Percentiles rank a stretch among this genome's conserved stretches.
Evolutionary conservation across 2,329 filamentous ascomycete genomes (phyloP).

Genomic region (Cladophialophora bantiana): DNA sequence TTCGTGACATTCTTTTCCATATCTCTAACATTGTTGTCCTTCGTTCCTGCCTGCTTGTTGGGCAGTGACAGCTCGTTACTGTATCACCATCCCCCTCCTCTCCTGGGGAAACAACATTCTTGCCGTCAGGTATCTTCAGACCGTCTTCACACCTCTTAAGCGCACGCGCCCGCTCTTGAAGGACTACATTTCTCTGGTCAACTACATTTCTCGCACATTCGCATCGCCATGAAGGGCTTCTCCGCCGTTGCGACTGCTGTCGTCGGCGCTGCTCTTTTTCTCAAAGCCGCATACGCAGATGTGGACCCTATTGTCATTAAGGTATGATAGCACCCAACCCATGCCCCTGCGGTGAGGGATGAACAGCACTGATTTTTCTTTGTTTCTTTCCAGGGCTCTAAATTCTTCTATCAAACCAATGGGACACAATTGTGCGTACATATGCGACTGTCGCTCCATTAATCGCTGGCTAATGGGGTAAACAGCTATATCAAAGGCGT

Average conservation of each 20-base stretch:
- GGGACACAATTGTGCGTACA: conserved; percentile 71
- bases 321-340: conserved; percentile 52
- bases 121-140: conserved; percentile 14
- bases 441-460: conserved; percentile 11
- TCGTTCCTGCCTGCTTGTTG: conserved; percentile 34
- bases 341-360: background rate
- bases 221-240: conserved; percentile 41
- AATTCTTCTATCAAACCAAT: conserved; percentile 89
- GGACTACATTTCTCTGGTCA: conserved; percentile 9
- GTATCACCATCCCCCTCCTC: conserved; percentile 9
- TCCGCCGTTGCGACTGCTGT: conserved; percentile 33
- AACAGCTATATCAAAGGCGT: conserved; percentile 83
- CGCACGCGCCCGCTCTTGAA: conserved; percentile 13
- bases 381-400: conserved; percentile 65
- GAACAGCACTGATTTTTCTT: conserved; percentile 28
- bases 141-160: conserved; percentile 19
- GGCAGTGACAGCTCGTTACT: conserved; percentile 30
- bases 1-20: conserved; percentile 36
- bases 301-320: conserved; percentile 68
- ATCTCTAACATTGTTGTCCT: conserved; percentile 22
- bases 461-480: conserved; percentile 21
- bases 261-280: conserved; percentile 40
- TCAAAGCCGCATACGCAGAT: conserved; percentile 45
- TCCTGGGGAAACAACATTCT: conserved; percentile 21
- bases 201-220: conserved; percentile 23